phyloP scores from a whole-genome alignment of 1,284 basidiomycete genomes.

The Cutaneotrichosporon cutaneum region DNA sequence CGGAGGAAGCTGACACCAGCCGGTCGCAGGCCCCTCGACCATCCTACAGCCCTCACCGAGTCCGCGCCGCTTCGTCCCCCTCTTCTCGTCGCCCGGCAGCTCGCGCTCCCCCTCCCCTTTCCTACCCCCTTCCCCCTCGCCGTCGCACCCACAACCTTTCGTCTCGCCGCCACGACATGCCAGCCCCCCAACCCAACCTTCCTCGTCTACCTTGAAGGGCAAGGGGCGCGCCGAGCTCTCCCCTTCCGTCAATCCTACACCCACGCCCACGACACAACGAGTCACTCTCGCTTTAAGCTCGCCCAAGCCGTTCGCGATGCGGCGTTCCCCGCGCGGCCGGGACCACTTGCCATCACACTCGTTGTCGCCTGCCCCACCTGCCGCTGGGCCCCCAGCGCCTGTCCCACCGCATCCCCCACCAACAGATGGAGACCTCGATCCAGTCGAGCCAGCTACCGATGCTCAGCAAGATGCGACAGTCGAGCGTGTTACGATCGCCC shows the following conservation, averaged over 20 bases:
- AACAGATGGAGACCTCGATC: too few species aligned
- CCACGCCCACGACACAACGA: neutral
- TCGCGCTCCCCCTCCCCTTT: conserved; percentile 8
- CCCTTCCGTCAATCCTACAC: neutral
- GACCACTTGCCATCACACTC: neutral
- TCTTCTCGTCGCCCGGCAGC: conserved; percentile 7
- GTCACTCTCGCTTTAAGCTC: neutral
- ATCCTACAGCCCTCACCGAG: too few species aligned
- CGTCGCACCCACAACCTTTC: too few species aligned
- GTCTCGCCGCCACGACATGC: neutral
- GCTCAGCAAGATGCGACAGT: too few species aligned
- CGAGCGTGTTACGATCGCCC: too few species aligned
- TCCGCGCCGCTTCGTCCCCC: neutral
- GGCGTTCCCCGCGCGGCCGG: neutral
- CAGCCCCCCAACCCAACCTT: neutral
- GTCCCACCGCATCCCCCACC: conserved; percentile 7
- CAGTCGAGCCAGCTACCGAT: too few species aligned
- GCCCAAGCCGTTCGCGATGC: neutral
- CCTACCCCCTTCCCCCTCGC: neutral
- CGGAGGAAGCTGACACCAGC: conserved; percentile 2
- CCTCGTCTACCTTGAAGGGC: neutral
- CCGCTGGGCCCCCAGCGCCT: neutral
- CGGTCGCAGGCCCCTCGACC: neutral
- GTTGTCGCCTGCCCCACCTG: neutral
- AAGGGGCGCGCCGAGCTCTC: neutral